Conservation (phyloP, 73 alveolate genomes). For the Paramecium sexaurelia region DNA sequence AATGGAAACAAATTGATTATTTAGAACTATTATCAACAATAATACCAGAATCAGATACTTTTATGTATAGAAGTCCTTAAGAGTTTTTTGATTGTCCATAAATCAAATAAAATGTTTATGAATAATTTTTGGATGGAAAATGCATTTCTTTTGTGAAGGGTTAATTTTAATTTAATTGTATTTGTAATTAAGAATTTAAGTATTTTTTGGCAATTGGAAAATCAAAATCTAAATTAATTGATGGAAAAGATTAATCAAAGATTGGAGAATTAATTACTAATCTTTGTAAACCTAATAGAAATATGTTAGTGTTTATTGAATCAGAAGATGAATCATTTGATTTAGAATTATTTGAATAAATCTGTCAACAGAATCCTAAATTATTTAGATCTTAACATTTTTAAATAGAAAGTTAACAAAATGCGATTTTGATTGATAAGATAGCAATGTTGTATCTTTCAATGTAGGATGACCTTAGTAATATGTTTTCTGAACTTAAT, state of each 20-base stretch:
- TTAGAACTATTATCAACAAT: neutral
- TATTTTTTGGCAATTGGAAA: neutral
- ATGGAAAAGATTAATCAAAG: neutral
- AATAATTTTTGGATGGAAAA: neutral
- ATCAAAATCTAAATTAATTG: neutral
- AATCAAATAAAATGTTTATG: neutral
- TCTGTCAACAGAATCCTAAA: neutral
- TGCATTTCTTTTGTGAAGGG: neutral
- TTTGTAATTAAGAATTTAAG: neutral
- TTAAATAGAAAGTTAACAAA: neutral
- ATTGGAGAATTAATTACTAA: neutral
- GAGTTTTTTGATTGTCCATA: neutral
- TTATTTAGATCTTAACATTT: neutral
- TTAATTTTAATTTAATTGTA: neutral
- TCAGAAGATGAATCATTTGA: neutral
- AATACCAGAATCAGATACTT: neutral
- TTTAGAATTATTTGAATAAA: neutral
- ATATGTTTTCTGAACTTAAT: neutral
- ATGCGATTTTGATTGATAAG: neutral
- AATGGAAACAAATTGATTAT: neutral
- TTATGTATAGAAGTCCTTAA: neutral
- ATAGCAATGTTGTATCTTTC: neutral
- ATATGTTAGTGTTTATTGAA: neutral
- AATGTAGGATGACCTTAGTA: neutral
- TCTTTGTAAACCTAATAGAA: neutral